Evolutionary conservation across 1,284 basidiomycete species (phyloP).

Genomic region (Ceratobasidium sp.): DNA sequence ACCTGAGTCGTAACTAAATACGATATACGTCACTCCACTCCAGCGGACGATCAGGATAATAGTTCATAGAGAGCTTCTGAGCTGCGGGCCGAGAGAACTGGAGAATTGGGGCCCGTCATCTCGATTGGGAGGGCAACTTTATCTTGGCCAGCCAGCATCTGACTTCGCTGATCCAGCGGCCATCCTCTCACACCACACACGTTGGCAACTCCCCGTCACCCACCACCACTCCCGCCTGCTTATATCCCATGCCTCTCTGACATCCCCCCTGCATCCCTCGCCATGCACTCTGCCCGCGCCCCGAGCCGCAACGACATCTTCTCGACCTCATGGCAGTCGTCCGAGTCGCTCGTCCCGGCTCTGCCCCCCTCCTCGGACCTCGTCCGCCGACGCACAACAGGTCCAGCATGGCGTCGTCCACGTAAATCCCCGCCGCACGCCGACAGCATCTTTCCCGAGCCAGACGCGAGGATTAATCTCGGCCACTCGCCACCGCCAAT

Average conservation of each 20-base stretch:
- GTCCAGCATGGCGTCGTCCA: slow-evolving; percentile 31
- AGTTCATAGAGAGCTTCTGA: neutral
- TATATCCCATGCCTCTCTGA: neutral
- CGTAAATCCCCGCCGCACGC: slow-evolving; percentile 3
- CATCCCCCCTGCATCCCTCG: neutral
- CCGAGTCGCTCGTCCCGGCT: slow-evolving; percentile 35
- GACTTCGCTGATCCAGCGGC: neutral
- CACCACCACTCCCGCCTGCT: slow-evolving; percentile 2
- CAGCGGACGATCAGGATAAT: neutral
- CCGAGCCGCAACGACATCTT: slow-evolving; percentile 43
- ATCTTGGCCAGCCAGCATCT: slow-evolving; percentile 2
- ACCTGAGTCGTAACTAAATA: slow-evolving; percentile 28
- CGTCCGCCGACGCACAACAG: slow-evolving; percentile 39
- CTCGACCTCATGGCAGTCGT: slow-evolving; percentile 41
- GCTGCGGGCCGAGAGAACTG: neutral
- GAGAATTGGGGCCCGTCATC: neutral
- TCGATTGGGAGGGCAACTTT: slow-evolving; percentile 8
- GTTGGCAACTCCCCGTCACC: slow-evolving; percentile 17
- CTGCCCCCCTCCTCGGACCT: slow-evolving; percentile 9
- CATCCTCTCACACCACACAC: slow-evolving; percentile 22
- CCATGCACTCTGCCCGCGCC: slow-evolving; percentile 34
- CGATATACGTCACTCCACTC: slow-evolving; percentile 6
- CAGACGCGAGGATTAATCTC: neutral
- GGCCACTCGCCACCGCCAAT: neutral
- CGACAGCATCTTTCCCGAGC: slow-evolving; percentile 2